These are phyloP conservation scores for Aspergillus novofumigatus DNA, from an alignment of 2,329 filamentous ascomycete genomes.

Conservation along the genomic window DNA sequence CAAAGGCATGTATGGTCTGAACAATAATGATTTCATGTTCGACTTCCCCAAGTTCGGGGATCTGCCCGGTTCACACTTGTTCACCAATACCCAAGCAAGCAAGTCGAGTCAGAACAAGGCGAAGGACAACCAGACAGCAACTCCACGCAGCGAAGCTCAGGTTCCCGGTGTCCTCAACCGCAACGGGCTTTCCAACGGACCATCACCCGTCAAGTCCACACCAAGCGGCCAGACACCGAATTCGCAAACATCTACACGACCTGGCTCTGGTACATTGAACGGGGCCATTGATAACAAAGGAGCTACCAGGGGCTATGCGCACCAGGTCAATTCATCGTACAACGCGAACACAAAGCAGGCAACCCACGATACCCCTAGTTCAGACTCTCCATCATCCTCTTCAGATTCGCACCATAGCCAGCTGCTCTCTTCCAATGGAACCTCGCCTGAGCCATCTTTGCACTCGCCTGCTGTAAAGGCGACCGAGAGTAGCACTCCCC, in stretches of 20 bases:
- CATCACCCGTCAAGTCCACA: not conserved
- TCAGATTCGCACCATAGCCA: constrained; percentile 45
- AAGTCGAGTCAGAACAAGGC: constrained; percentile 27
- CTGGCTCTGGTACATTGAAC: constrained; percentile 7
- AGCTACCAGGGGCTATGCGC: constrained; percentile 2
- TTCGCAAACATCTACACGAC: not conserved
- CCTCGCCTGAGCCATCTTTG: constrained; percentile 45
- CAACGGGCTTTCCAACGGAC: constrained; percentile 6
- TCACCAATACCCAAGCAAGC: constrained; percentile 44
- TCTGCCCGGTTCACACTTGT: constrained; percentile 55
- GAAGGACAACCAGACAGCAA: constrained; percentile 27
- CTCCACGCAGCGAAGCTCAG: constrained; percentile 15
- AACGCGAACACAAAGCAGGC: constrained; percentile 19
- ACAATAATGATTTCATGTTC: constrained; percentile 83
- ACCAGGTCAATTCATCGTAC: constrained; percentile 14
- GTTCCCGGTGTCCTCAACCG: constrained; percentile 30
- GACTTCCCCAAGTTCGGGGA: constrained; percentile 93
- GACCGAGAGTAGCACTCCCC: constrained; percentile 27
- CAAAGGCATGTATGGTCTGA: constrained; percentile 54
- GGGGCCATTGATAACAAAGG: constrained; percentile 12
- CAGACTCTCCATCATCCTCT: constrained; percentile 46
- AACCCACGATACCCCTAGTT: constrained; percentile 35
- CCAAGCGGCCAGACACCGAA: not conserved
- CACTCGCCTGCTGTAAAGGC: constrained; percentile 41
- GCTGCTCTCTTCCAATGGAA: constrained; percentile 45